Base-by-base conservation (phyloP, 805 yeast genomes). In the Sugiyamaella lignohabitans region DNA sequence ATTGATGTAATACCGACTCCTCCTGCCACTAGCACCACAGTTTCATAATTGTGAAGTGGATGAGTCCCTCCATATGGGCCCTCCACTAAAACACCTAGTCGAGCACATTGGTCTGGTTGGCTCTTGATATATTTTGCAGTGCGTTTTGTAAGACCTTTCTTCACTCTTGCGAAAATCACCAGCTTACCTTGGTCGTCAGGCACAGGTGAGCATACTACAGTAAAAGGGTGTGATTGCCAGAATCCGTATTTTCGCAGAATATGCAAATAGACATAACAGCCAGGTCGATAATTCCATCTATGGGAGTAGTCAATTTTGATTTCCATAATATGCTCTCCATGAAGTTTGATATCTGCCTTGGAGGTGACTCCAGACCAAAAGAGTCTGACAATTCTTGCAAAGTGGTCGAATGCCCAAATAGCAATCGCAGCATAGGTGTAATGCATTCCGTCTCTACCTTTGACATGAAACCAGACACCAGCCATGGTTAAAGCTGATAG, bases 191-290 rank as follows among this genome's bases (percentile, higher is more conserved):
- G 42, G n/a, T 38, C 44, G 1, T 46, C 49, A 4, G 48, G 45
- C 5, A 16, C 30, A 2, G 54, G 52, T 19, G 53, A 44, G 18
- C 20, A 22, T 20, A 47, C 47, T 11, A 64, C 41, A 1, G 89
- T 80, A 64, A 85, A 83, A 3, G 91, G 91, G 61, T 84, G 88
- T 3, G 83, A 76, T 60, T 84, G 87, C 80, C 81, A 81, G 61
- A 82, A 80, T 29, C 71, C 62, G 2, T 65, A 57, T 14, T 74
- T 70, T 40, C 74, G 66, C 50, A 81, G 51, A 59, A 83, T 79
- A 63, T 80, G 74, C 29, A 85, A 62, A 56, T 69, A 83, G 1
- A 72, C 77, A 59, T 67, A 78, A 14, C 74, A 67, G 24, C 86
- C 84, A 2, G 87, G 81, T 47, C 58, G 64, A 14, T 73, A 65